Percentiles rank a stretch among this genome's conserved stretches.
Evolutionary conservation across 805 yeast genomes (phyloP).

Genomic region (Candida insectorum): DNA sequence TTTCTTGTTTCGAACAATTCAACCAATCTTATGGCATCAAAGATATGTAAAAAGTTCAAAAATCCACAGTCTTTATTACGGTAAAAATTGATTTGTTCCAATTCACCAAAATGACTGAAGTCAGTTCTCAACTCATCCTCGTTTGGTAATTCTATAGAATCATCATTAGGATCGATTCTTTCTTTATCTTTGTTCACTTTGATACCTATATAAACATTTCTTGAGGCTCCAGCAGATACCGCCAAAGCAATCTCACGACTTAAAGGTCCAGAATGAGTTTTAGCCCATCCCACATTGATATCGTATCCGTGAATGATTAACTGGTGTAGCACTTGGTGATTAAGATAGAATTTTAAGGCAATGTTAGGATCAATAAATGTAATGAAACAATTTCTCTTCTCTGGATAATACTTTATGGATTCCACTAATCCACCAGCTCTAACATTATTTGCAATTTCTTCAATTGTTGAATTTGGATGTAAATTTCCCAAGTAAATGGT

Average conservation of each 20-base stretch:
- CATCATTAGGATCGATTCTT: slow-evolving; percentile 8
- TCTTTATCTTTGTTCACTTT: slow-evolving; percentile 25
- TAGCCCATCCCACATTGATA: slow-evolving; percentile 69
- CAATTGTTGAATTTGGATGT: slow-evolving; percentile 60
- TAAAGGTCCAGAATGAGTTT: slow-evolving; percentile 62
- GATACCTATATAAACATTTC: slow-evolving; percentile 73
- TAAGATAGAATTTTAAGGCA: slow-evolving; percentile 65
- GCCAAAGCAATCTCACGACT: slow-evolving; percentile 55
- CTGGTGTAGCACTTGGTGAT: slow-evolving; percentile 53
- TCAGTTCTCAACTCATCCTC: slow-evolving; percentile 55
- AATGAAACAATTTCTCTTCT: slow-evolving; percentile 60
- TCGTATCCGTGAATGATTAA: slow-evolving; percentile 59
- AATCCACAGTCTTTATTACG: slow-evolving; percentile 73
- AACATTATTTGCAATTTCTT: slow-evolving; percentile 72
- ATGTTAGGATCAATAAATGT: slow-evolving; percentile 63
- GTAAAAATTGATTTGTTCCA: slow-evolving; percentile 73
- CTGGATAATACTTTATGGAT: slow-evolving; percentile 47
- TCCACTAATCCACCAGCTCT: slow-evolving; percentile 75
- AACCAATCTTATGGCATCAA: slow-evolving; percentile 61
- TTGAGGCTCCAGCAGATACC: slow-evolving; percentile 69
- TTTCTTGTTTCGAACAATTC: slow-evolving; percentile 46
- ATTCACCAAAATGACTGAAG: slow-evolving; percentile 61
- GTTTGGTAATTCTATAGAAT: slow-evolving; percentile 24
- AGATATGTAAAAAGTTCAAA: slow-evolving; percentile 63
- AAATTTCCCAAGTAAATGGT: slow-evolving; percentile 68